These are phyloP conservation scores for Cercophora scortea DNA, from an alignment of 495 filamentous ascomycete genomes.

Conservation along the genomic window DNA sequence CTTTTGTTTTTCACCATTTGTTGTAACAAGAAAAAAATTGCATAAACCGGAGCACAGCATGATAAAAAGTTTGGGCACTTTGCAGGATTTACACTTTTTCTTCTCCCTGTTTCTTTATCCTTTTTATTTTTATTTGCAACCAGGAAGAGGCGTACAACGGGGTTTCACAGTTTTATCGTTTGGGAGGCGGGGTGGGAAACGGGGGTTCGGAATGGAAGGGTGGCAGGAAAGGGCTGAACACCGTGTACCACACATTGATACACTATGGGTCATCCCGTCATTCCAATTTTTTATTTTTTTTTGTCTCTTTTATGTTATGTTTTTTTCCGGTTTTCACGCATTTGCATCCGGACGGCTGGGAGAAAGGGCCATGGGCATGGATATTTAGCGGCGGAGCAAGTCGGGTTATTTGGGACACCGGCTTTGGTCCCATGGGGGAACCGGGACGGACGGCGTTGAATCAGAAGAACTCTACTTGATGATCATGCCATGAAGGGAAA, in stretches of 20 bases:
- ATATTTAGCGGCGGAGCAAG: conserved; percentile 4
- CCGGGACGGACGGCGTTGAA: not conserved
- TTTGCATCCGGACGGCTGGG: conserved; percentile 16
- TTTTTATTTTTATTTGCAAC: conserved; percentile 12
- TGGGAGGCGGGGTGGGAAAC: not conserved
- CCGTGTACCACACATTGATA: conserved; percentile 14
- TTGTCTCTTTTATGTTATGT: not conserved
- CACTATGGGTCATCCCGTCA: conserved; percentile 23
- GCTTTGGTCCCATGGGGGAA: not conserved
- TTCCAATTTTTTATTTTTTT: not conserved
- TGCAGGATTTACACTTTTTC: conserved; percentile 18
- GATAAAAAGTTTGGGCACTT: conserved; percentile 35
- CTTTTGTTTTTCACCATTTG: conserved; percentile 30
- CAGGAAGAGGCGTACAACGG: conserved; percentile 25
- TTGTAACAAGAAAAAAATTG: conserved; percentile 39
- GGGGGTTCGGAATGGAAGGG: not conserved
- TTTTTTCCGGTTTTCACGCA: conserved; percentile 10
- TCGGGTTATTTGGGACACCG: conserved; percentile 10
- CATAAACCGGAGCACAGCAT: conserved; percentile 47
- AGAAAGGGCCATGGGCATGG: conserved; percentile 5
- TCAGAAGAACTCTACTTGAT: not conserved
- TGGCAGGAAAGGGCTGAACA: not conserved
- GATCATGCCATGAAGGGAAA: not conserved
- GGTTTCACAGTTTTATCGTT: not conserved
- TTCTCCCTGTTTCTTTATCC: conserved; percentile 12